Evolutionary conservation across 1,284 basidiomycete species (phyloP), one percentile per base, ranked within the genome.

Genomic region (Ustilago tritici): DNA sequence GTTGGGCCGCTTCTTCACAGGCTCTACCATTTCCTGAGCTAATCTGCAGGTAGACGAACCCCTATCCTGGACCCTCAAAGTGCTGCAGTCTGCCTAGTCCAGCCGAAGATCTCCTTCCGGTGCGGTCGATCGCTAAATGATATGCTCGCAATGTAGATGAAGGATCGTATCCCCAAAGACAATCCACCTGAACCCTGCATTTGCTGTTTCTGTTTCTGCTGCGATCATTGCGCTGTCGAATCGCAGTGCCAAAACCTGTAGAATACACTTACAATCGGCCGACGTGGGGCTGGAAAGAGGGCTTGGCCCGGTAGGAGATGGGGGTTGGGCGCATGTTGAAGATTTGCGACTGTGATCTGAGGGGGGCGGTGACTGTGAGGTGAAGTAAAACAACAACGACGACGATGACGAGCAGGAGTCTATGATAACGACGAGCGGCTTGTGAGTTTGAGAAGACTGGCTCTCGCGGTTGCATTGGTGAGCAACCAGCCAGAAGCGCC

Each of bases 211-310:
- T 35, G 31, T 34, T 53, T 7, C 9, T 36, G 52, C 35, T 36
- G 34, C 9, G 32, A 34, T 31, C 12, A 36, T 11, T 54, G 23
- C 35, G 50, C 53, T 46, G 14, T 49, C n/a, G n/a, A 28, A 12
- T 53, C 19, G 36, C 46, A 31, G 35, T 28, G 31, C 14, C n/a
- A 14, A 32, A 49, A 32, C 38, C 4, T 36, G 32, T 6, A 19
- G 5, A 23, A 11, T 35, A 34, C 32, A 82, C 82, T 82, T 81
- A 73, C 72, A 83, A 73, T 65, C 77, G 65, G 50, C 72, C 76
- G 55, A 82, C 68, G 65, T 81, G 81, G 23, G 82, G 81, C 68
- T 83, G 79, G 77, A 83, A 83, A 41, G 65, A 41, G 52, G 81
- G 81, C 74, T 81, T 76, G 62, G 60, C 65, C 28, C 70, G 66